These are phyloP conservation scores for Globomyces sp. DNA, from an alignment of 371 early-diverging fungal genomes.

Conservation along the genomic window DNA sequence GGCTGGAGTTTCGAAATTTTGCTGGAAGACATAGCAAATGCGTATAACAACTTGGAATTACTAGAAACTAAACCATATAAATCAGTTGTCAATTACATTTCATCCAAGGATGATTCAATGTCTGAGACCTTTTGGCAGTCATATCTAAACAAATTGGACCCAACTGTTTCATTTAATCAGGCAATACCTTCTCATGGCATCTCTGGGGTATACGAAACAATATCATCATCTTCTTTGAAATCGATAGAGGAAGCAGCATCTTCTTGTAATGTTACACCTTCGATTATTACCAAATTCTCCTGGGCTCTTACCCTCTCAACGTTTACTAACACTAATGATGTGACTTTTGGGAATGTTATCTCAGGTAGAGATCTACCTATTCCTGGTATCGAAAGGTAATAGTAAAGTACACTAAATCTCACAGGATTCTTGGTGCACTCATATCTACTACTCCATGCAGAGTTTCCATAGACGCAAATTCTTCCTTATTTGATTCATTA, in stretches of 20 bases:
- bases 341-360: slow-evolving; percentile 7
- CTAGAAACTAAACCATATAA: slow-evolving; percentile 16
- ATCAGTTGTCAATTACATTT: slow-evolving; percentile 20
- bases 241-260: slow-evolving; percentile 4
- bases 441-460: background rate
- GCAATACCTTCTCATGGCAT: background rate
- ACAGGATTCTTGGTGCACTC: slow-evolving; percentile 14
- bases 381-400: slow-evolving; percentile 19
- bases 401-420: slow-evolving; percentile 8
- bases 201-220: background rate
- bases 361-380: slow-evolving; percentile 23
- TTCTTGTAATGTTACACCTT: background rate
- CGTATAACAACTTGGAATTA: background rate
- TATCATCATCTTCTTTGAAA: background rate
- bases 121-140: slow-evolving; percentile 16
- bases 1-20: slow-evolving; percentile 30
- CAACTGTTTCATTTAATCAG: background rate
- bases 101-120: background rate
- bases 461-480: background rate
- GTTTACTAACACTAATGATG: background rate
- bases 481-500: background rate
- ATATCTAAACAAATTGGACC: background rate
- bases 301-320: slow-evolving; percentile 9
- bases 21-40: slow-evolving; percentile 19
- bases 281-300: background rate